A percentile compares a stretch with the other conserved stretches of the same genome.
Conservation (phyloP, 1,284 basidiomycete genomes). For the Apiotrichum brassicae region DNA sequence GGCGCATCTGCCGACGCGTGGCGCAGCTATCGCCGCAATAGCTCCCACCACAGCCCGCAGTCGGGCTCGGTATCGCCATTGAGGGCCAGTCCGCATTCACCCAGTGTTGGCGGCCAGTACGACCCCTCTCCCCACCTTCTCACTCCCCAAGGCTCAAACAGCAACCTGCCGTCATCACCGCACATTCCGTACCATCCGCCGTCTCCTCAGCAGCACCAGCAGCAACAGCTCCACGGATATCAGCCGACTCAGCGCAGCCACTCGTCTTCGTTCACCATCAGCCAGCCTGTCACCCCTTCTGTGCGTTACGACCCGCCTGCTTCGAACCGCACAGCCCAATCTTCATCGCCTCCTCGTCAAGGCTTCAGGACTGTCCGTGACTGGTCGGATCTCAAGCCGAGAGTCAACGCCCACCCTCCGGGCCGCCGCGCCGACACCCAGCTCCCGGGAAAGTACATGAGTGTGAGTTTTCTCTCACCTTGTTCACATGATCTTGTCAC, state of each 20-base stretch:
- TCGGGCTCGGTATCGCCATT: constrained; percentile 33
- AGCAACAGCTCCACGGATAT: neutral
- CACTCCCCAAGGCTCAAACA: constrained; percentile 10
- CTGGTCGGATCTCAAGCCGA: constrained; percentile 34
- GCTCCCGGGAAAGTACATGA: constrained; percentile 38
- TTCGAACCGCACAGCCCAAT: neutral
- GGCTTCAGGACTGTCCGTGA: constrained; percentile 39
- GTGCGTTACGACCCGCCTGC: constrained; percentile 4
- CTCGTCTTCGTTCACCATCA: constrained; percentile 27
- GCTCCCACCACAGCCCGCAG: constrained; percentile 22
- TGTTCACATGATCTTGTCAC: neutral
- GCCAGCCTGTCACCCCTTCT: constrained; percentile 36
- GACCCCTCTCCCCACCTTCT: constrained; percentile 21
- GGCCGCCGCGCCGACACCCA: constrained; percentile 43
- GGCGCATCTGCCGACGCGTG: constrained; percentile 8
- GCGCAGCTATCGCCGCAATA: constrained; percentile 12
- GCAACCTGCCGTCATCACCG: constrained; percentile 9
- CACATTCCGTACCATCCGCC: neutral
- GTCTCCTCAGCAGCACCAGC: neutral
- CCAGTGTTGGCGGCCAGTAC: constrained; percentile 26
- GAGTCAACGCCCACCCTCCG: constrained; percentile 27
- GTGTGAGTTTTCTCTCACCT: constrained; percentile 29
- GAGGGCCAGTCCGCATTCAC: constrained; percentile 27
- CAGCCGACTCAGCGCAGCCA: constrained; percentile 1
- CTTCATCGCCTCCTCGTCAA: constrained; percentile 10